phyloP scores from a whole-genome alignment of 1,284 basidiomycete genomes.

The Irpex sp. region DNA sequence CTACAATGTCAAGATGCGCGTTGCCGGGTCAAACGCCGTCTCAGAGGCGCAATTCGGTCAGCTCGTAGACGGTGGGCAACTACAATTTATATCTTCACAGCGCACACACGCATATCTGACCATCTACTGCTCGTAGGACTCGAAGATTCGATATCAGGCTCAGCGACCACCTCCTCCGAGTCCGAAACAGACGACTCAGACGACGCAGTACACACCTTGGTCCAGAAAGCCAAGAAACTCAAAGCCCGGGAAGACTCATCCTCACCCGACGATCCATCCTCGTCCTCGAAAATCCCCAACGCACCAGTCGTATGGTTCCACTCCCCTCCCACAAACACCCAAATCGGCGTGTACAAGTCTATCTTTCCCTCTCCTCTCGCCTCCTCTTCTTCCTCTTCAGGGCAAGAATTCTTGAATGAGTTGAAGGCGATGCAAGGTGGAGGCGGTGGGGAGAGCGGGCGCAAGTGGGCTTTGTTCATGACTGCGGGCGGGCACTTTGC shows the following conservation, averaged over 20 bases:
- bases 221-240: conserved; percentile 56
- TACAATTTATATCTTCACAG: background rate
- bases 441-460: conserved; percentile 48
- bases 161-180: conserved; percentile 62
- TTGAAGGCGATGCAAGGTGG: conserved; percentile 64
- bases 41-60: too few species aligned
- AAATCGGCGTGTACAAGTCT: conserved; percentile 85
- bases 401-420: conserved; percentile 45
- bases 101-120: background rate
- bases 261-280: conserved; percentile 35
- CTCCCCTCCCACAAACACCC: conserved; percentile 69
- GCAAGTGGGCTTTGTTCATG: conserved; percentile 94
- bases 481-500: conserved; percentile 98
- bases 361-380: conserved; percentile 47
- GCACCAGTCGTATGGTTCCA: conserved; percentile 90
- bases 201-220: conserved; percentile 64
- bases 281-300: conserved; percentile 45
- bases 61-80: conserved; percentile 66
- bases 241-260: conserved; percentile 47
- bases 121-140: conserved; percentile 46
- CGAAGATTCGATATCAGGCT: conserved; percentile 88
- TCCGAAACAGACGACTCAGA: conserved; percentile 34
- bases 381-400: conserved; percentile 29
- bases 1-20: too few species aligned
- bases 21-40: too few species aligned